Base-by-base conservation (phyloP, 208 protist species). In the Wallacemonas rigidus region DNA sequence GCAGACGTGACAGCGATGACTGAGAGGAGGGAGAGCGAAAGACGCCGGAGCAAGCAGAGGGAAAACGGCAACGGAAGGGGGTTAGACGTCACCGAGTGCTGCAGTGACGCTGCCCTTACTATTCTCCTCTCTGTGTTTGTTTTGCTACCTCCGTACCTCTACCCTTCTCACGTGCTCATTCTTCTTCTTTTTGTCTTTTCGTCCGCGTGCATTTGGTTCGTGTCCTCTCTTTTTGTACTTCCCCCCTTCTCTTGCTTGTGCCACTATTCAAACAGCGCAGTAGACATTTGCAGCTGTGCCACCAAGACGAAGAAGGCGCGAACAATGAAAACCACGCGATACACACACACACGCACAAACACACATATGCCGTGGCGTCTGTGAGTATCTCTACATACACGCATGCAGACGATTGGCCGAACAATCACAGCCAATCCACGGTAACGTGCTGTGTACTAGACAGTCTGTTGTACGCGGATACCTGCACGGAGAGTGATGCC, bases 191-290 rank as follows among this genome's bases (percentile, higher is more conserved):
- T 67, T n/a, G 2, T 39, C n/a, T 67, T 57, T 67, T 51, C 17
- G 4, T 5, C 7, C 56, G 38, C 56, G 6, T 62, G 17, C 53
- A 36, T 40, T 68, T 68, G 51, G 40, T 63, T 35, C 64, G 1
- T 74, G 71, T 67, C 47, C 57, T 12, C 2, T 70, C 47, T 39
- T 68, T 57, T 57, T 48, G 17, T 56, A 3, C 38, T 39, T 71
- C 45, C 38, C 11, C 51, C 45, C 71, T 45, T 35, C 44, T 57
- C 63, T 61, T 69, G 70, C 51, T 56, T 71, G 51, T 56, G 45
- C 45, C 45, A 50, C 45, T 50, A 50, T 50, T 0, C 12, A 14
- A 12, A 50, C 45, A 14, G 45, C 12, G 12, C 45, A 14, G 45
- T 50, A 50, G 12, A 50, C 45, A 12, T 50, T 50, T 6, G 45